Evolutionary conservation across 306 rosid species (phyloP).

Genomic region (Pyrus pyrifolia): DNA sequence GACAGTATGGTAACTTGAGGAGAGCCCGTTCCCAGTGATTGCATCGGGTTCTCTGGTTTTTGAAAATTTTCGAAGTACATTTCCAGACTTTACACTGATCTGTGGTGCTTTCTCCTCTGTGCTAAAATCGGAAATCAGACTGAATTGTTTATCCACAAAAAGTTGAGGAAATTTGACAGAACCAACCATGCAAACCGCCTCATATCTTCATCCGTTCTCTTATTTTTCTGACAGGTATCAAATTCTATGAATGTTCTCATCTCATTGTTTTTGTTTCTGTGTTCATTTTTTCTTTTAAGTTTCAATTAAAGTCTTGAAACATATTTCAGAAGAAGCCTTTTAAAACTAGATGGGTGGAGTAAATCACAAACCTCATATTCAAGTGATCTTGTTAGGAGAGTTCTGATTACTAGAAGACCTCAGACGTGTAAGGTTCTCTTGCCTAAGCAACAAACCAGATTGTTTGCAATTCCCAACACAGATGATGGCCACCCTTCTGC

Average conservation of each 20-base stretch:
- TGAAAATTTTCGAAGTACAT: neutral
- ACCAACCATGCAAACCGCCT: constrained; percentile 35
- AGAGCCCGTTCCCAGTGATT: neutral
- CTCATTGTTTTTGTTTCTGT: neutral
- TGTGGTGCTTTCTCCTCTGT: neutral
- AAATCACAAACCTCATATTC: constrained; percentile 29
- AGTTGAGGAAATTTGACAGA: neutral
- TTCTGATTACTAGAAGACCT: constrained; percentile 25
- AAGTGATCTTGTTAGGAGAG: constrained; percentile 22
- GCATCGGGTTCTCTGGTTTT: neutral
- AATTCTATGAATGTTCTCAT: neutral
- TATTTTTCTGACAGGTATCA: constrained; percentile 28
- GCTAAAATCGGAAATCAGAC: neutral
- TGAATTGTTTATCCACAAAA: neutral
- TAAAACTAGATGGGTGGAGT: constrained; percentile 20
- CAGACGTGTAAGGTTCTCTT: constrained; percentile 10
- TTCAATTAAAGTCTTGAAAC: neutral
- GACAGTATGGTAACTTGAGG: neutral
- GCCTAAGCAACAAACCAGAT: constrained; percentile 26
- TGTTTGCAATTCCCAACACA: constrained; percentile 42
- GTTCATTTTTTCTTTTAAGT: constrained; percentile 4
- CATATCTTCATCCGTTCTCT: constrained; percentile 19
- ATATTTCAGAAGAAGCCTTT: constrained; percentile 40
- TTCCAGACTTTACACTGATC: neutral
- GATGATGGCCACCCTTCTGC: constrained; percentile 54